Evolutionary conservation across 1,284 basidiomycete genomes (phyloP).

Genomic region (Mycena citricolor): DNA sequence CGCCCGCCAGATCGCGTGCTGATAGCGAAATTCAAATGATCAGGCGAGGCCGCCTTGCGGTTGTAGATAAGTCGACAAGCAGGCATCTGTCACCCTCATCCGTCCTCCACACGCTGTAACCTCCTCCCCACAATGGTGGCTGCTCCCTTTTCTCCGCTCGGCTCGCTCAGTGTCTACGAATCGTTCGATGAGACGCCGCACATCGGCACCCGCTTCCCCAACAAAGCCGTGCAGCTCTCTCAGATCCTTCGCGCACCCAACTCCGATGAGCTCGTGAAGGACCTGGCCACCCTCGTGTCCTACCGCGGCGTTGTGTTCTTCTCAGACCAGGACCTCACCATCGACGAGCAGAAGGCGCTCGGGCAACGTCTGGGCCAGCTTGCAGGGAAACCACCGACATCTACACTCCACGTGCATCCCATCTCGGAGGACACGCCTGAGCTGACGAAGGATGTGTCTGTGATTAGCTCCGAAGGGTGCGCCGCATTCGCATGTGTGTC

Average conservation of each 20-base stretch:
- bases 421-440: constrained; percentile 52
- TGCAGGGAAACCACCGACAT: constrained; percentile 55
- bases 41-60: no score
- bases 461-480: constrained; percentile 45
- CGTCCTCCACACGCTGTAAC: neutral
- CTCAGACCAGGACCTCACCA: constrained; percentile 43
- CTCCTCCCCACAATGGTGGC: constrained; percentile 5
- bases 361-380: constrained; percentile 56
- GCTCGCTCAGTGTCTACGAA: constrained; percentile 21
- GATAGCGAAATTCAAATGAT: constrained; percentile 18
- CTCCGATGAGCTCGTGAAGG: constrained; percentile 32
- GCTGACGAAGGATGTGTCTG: constrained; percentile 47
- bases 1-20: constrained; percentile 14
- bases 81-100: neutral
- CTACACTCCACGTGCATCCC: constrained; percentile 65
- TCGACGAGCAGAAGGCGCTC: constrained; percentile 38
- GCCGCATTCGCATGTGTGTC: constrained; percentile 24
- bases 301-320: constrained; percentile 77
- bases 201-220: constrained; percentile 29
- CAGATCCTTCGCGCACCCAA: constrained; percentile 24
- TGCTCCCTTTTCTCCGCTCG: constrained; percentile 15
- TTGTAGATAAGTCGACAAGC: neutral
- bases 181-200: constrained; percentile 23
- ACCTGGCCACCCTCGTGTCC: constrained; percentile 55
- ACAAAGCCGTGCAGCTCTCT: constrained; percentile 25